Evolutionary conservation across 2,329 filamentous ascomycete genomes (phyloP), one percentile per base, ranked within the genome.

Genomic region (Stagonosporopsis cucurbitacearum): DNA sequence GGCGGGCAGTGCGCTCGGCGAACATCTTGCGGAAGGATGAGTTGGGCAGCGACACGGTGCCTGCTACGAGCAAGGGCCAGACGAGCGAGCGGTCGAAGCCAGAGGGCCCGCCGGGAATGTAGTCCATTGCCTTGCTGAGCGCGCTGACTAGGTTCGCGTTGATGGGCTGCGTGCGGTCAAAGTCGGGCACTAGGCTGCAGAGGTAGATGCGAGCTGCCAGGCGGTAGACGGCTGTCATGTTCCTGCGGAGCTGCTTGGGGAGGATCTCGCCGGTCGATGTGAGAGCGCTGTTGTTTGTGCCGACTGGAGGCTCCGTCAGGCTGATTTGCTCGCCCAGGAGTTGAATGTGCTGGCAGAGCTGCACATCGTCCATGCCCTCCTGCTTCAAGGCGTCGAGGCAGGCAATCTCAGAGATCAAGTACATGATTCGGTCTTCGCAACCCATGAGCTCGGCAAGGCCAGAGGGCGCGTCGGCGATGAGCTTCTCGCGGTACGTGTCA

Each of bases 391-490:
- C 90, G 75, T 98, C 95, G 49, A 99, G 86, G 77, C 95, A 98
- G 50, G 94, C 91, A 68, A 98, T 96, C 79, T 99, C 95, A 2
- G 92, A 96, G 74, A 99, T 96, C 68, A 98, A 83, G 76, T 96
- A 98, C 92, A 99, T 97, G 77, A 98, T 90, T 20, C 88, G 87
- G 78, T 99, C 95, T 62, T 98, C 94, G 76, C 95, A 98, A 65
- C 95, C 95, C 93, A 98, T 98, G 47, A 98, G 84, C 79, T 96
- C 92, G 49, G 89, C 88, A 33, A 99, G 84, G 11, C 95, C 95
- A 9, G 91, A 90, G 2, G 80, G 78, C 6, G 82, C 78, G 22
- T 81, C 79, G 44, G 76, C 79, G 47, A 96, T 85, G 75, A 96
- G 91, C 82, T 97, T 96, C 75, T 95, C 89, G 45, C 95, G 88